Base-by-base conservation (phyloP, 148 eudicot species). In the Persicaria maculosa region DNA sequence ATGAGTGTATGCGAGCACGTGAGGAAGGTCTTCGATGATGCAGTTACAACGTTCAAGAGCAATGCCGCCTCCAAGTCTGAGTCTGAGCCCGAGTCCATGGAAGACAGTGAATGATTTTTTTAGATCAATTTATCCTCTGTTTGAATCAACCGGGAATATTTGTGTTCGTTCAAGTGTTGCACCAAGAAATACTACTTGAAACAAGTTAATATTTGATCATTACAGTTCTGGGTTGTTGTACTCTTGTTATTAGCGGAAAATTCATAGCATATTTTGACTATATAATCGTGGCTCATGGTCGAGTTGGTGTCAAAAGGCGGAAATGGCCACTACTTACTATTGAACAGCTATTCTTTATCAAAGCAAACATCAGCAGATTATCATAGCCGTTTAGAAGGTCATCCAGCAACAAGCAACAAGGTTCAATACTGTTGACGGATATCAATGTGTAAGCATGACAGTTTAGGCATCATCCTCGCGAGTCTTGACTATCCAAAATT, bases 1-100 rank as follows among this genome's bases (percentile, higher is more conserved):
- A 88, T 84, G 79, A 76, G 53, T 65, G 77, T 86, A 79, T 83
- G 91, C 74, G 88, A 82, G 82, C 95, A 88, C 78, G 88, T 89
- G 46, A 79, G 85, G 77, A 79, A 75, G 58, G 86, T 87, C 69
- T 85, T 89, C 50, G 93, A 87, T 64, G 85, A 83, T 72, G 91
- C 88, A 25, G 85, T 88, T 57, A 68, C 80, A 22, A 79, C 79
- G 50, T 90, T 81, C 69, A 88, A 80, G 81, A 83, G 65, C 47
- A 59, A 78, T 20, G 59, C 64, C 4, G 3, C 70, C 44, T 43
- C 47, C 17, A 15, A 65, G 70, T 40, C 70, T 5, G 68, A 36
- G 68, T 62, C 17, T 31, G 80, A 62, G 52, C 25, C 22, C 48
- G 74, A 80, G 19, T 31, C 76, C 45, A 81, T 83, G 86, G 76